These are phyloP conservation scores for Coemansia asiatica DNA, from an alignment of 192 early-diverging fungal genomes.

Conservation along the genomic window DNA sequence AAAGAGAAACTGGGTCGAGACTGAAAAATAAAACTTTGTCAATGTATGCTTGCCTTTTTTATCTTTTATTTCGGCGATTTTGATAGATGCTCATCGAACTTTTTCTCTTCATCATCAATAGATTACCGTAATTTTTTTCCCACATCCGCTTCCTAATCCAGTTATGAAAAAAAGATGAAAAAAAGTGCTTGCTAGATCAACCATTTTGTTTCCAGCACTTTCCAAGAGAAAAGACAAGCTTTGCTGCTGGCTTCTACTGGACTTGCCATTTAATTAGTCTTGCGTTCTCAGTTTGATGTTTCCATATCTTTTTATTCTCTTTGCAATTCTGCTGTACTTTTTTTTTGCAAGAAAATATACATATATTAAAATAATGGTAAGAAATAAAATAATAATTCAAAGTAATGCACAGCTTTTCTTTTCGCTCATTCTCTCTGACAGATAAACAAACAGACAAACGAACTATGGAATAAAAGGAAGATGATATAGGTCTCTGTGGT, in stretches of 20 bases:
- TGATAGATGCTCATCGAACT: conserved; percentile 8
- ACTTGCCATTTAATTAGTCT: background rate
- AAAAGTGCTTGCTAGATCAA: background rate
- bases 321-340: conserved; percentile 1
- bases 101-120: background rate
- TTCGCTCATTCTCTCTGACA: background rate
- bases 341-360: background rate
- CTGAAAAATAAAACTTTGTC: conserved; percentile 1
- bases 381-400: background rate
- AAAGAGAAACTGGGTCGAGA: background rate
- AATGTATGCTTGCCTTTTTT: background rate
- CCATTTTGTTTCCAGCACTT: too few species aligned
- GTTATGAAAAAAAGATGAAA: background rate
- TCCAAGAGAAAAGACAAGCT: background rate
- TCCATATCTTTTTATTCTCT: background rate
- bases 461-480: too few species aligned
- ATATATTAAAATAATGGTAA: background rate
- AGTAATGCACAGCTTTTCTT: too few species aligned
- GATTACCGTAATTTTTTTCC: conserved; percentile 1
- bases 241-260: background rate
- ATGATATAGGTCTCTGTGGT: too few species aligned
- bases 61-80: background rate
- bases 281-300: background rate
- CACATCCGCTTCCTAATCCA: conserved; percentile 1
- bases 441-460: background rate